Evolutionary conservation across 805 yeast species (phyloP).

Genomic region (Zygoascus ofunaensis): DNA sequence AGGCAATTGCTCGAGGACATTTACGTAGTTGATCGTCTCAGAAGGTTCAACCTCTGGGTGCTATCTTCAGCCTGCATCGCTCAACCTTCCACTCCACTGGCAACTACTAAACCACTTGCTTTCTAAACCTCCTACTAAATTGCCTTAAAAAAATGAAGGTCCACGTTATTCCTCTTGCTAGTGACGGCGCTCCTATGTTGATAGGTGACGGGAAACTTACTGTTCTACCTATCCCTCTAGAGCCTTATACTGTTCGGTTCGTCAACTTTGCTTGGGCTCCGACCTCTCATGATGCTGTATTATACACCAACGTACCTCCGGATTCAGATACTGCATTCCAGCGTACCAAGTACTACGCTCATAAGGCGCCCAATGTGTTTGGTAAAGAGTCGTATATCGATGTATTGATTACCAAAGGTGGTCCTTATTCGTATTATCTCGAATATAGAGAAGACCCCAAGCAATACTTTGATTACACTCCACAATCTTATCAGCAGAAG

Average conservation of each 20-base stretch:
- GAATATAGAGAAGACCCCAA: conserved; percentile 38
- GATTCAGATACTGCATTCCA: conserved; percentile 37
- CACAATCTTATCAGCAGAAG: neutral
- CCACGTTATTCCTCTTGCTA: conserved; percentile 19
- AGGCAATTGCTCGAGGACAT: no score
- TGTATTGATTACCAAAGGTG: conserved; percentile 59
- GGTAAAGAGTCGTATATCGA: conserved; percentile 53
- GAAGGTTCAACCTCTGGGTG: no score
- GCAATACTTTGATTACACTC: conserved; percentile 11
- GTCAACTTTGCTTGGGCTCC: conserved; percentile 67
- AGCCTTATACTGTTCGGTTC: conserved; percentile 42
- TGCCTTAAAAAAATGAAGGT: no score
- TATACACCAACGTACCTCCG: conserved; percentile 68
- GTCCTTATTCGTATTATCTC: conserved; percentile 68
- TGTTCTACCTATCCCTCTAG: conserved; percentile 32
- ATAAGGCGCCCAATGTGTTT: conserved; percentile 44
- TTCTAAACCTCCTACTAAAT: no score
- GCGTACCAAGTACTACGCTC: conserved; percentile 47
- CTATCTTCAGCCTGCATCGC: no score
- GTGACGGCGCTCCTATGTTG: conserved; percentile 24
- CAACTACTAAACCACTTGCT: no score
- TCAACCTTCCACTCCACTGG: no score
- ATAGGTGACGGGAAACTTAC: conserved; percentile 31
- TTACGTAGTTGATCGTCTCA: no score
- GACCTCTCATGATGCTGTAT: conserved; percentile 57